Percentiles rank a stretch among this genome's conserved stretches.
These are phyloP conservation scores for Agaricales sp. DNA, from an alignment of 1,284 basidiomycete species.

Conservation along the genomic window DNA sequence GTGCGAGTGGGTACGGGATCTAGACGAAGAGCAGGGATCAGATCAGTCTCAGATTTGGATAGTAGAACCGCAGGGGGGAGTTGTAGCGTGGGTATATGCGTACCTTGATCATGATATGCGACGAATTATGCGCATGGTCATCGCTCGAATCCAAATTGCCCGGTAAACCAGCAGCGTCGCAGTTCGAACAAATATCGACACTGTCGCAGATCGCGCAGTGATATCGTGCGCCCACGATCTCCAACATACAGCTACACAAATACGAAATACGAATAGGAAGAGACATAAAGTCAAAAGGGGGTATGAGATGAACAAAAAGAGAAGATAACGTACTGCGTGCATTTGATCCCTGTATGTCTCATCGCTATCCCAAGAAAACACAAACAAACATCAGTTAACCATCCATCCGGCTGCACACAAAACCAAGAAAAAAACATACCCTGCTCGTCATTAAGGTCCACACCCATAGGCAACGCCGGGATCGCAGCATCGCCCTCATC, in stretches of 20 bases:
- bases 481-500: conserved; percentile 30
- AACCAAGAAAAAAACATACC: conserved; percentile 32
- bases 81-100: conserved; percentile 6
- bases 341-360: conserved; percentile 61
- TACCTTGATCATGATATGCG: conserved; percentile 90
- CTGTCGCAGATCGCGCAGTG: conserved; percentile 82
- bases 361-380: conserved; percentile 34
- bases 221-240: conserved; percentile 83
- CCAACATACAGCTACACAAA: conserved; percentile 62
- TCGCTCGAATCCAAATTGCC: conserved; percentile 61
- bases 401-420: too few relatives aligned
- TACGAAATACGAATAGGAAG: too few relatives aligned
- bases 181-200: conserved; percentile 81
- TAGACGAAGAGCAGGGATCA: conserved; percentile 18
- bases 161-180: conserved; percentile 76
- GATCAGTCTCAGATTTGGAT: conserved; percentile 1
- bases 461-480: conserved; percentile 14
- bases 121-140: conserved; percentile 68
- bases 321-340: conserved; percentile 56
- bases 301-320: conserved; percentile 2
- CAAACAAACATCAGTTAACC: conserved; percentile 3
- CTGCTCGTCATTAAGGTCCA: conserved; percentile 43
- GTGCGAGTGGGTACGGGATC: conserved; percentile 78
- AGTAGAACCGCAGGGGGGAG: too few relatives aligned
- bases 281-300: conserved; percentile 5